Evolutionary conservation across 306 rosid genomes (phyloP).

Genomic region (Ormosia semicastrata): DNA sequence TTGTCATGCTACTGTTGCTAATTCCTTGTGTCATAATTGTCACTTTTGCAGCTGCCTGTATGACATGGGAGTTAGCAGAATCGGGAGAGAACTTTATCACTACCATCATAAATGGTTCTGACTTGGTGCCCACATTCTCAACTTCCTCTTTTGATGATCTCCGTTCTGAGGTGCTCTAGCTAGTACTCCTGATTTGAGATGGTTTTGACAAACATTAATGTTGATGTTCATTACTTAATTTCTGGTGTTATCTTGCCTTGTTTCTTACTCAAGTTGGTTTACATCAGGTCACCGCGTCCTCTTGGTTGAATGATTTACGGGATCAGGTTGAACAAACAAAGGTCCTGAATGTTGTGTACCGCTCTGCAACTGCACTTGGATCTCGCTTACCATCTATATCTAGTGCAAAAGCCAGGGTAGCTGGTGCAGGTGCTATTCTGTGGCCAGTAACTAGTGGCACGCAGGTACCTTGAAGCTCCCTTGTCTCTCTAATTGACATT

Average conservation of each 20-base stretch:
- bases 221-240: background rate
- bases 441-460: constrained; percentile 89
- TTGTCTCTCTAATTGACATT: constrained; percentile 9
- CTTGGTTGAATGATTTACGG: constrained; percentile 90
- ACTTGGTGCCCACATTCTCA: constrained; percentile 95
- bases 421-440: constrained; percentile 85
- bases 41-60: constrained; percentile 85
- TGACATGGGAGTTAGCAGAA: constrained; percentile 97
- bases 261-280: constrained; percentile 16
- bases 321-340: constrained; percentile 90
- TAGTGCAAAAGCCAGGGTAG: constrained; percentile 88
- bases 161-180: constrained; percentile 74
- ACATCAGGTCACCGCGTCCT: constrained; percentile 83
- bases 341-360: constrained; percentile 87
- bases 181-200: constrained; percentile 2
- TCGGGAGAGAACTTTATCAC: constrained; percentile 94
- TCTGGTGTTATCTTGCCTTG: background rate
- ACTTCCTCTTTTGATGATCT: constrained; percentile 88
- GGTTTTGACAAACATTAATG: constrained; percentile 11
- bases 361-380: constrained; percentile 93
- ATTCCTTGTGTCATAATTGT: constrained; percentile 25
- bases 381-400: constrained; percentile 88
- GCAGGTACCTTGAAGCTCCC: constrained; percentile 54
- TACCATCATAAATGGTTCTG: constrained; percentile 86
- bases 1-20: background rate